Evolutionary conservation across 441 rosid genomes (phyloP), one percentile per base, ranked within the genome.

Genomic region (Mallotus japonicus): DNA sequence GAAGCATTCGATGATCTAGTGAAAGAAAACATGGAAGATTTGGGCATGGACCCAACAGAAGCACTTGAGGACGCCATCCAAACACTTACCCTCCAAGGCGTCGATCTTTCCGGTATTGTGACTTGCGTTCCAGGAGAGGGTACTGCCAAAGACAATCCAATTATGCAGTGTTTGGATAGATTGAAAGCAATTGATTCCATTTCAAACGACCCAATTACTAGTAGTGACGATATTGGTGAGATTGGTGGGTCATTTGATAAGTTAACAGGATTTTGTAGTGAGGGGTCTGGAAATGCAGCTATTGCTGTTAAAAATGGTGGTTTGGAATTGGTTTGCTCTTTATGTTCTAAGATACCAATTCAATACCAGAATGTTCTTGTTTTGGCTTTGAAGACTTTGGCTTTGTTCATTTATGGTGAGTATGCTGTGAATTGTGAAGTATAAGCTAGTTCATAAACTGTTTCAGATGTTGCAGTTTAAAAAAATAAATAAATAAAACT

Each of bases 31-130:
- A 80, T 88, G 60, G 97, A 92, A 70, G 98, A 90, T 51, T 90
- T 95, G 0, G 95, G 88, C 2, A 92, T 95, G 97, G 98, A 91
- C 28, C 96, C 98, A 62, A 20, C 87, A 63, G 98, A 95, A 75
- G 96, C 99, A 51, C 92, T 95, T 49, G 82, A 92, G 77, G 99
- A 95, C 79, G 98, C 99, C 79, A 79, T 95, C 64, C 75, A 91
- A 15, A 84, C 99, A 22, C 96, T 95, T 70, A 72, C 91, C 58
- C 93, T 91, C 71, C 98, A 95, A 83, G 92, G 95, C 89, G 99
- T 91, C 73, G 95, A 91, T 92, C 92, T 95, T 83, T 88, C 93
- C 6, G 98, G 97, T 89, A 88, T 95, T 51, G 86, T 92, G 32
- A 90, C 88, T 10, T 86, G 88, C 70, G 80, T 86, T 57, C 97